Evolutionary conservation across 2,329 filamentous ascomycete genomes (phyloP), one percentile per base, ranked within the genome.

Genomic region (Phoma herbarum): DNA sequence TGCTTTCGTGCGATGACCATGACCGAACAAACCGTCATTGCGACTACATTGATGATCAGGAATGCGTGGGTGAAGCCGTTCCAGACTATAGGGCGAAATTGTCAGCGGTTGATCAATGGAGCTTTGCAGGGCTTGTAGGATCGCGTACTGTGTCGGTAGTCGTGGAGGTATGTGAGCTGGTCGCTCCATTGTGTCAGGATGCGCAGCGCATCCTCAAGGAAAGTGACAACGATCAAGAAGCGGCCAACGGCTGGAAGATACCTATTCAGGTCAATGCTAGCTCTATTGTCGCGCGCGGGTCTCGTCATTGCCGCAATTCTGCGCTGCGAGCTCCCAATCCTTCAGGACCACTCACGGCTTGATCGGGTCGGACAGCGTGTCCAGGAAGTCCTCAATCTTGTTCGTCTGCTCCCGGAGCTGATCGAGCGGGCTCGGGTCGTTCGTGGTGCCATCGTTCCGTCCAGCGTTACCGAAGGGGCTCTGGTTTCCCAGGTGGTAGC

Each of bases 151-250:
- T 92, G 86, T 76, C 94, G 86, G 84, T 96, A 98, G 72, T 97
- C 91, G 77, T 90, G 89, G 53, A 99, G 88, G 78, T 98, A 99
- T 61, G 91, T 84, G 60, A 99, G 86, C 83, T 99, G 95, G 77
- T 98, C 95, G 75, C 78, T 88, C 93, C 95, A 99, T 88, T 99
- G 95, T 68, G 95, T 99, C 71, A 98, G 84, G 80, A 99, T 99
- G 77, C 95, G 88, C 63, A 99, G 83, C 48, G 93, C 92, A 83
- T 99, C 95, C 80, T 99, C 95, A 70, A 99, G 85, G 82, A 99
- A 99, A 62, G 95, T 99, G 52, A 98, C 95, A 56, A 99, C 95
- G 70, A 99, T 99, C 68, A 99, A 81, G 80, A 98, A 98, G 68
- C 95, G 92, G 67, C 95, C 95, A 82, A 99, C 94, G 66, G 92